phyloP scores from a whole-genome alignment of 2,329 filamentous ascomycete genomes.

The Cladosporium phlei region DNA sequence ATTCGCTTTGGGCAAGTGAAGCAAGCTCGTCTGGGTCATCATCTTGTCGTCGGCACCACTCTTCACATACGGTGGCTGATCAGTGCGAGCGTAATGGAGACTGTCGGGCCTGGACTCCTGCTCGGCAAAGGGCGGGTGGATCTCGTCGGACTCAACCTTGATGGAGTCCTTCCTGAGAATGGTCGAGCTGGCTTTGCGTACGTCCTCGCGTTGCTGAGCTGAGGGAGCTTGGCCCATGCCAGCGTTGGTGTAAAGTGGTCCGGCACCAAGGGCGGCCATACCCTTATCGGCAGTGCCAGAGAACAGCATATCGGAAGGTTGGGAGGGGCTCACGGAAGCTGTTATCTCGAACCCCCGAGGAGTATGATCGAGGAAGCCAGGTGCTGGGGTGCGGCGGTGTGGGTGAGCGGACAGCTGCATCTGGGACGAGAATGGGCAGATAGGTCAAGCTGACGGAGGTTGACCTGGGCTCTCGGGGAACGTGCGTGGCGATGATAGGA shows the following conservation, averaged over 20 bases:
- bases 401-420: conserved; percentile 32
- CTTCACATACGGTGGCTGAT: conserved; percentile 25
- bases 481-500: conserved; percentile 10
- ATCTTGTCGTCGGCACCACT: conserved; percentile 24
- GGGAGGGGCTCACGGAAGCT: conserved; percentile 22
- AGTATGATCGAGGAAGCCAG: conserved; percentile 32
- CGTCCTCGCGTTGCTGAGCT: conserved; percentile 18
- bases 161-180: conserved; percentile 28
- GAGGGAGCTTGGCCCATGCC: conserved; percentile 30
- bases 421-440: conserved; percentile 23
- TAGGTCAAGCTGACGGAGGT: background rate
- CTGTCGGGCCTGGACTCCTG: conserved; percentile 12
- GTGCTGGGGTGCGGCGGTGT: conserved; percentile 25
- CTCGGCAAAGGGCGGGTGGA: conserved; percentile 5
- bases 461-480: conserved; percentile 5
- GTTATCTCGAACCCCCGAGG: conserved; percentile 30
- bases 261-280: conserved; percentile 18
- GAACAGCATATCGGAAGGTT: conserved; percentile 28
- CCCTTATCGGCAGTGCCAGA: conserved; percentile 17
- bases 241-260: conserved; percentile 21
- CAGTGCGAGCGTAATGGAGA: conserved; percentile 26
- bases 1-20: conserved; percentile 26
- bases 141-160: conserved; percentile 19
- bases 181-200: conserved; percentile 22
- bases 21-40: conserved; percentile 30